Conservation (phyloP, 805 yeast genomes). For the Kazachstania viticola region DNA sequence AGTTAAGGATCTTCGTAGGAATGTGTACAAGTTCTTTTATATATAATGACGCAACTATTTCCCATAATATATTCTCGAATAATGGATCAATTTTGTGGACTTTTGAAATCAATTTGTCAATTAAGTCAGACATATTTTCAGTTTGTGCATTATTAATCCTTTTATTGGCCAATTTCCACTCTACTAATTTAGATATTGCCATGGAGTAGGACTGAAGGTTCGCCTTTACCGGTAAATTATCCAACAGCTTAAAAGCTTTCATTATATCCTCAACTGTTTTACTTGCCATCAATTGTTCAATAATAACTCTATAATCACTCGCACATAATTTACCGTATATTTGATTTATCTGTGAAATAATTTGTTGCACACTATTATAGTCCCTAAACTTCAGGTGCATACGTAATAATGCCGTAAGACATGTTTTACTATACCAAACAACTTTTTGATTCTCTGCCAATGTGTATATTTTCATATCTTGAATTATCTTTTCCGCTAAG, state of each 20-base stretch:
- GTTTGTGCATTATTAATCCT: neutral
- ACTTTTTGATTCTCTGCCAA: conserved; percentile 9
- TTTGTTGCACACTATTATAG: conserved; percentile 18
- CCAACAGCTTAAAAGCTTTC: conserved; percentile 14
- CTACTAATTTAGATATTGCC: conserved; percentile 11
- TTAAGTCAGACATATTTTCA: conserved; percentile 6
- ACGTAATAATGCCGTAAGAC: conserved; percentile 14
- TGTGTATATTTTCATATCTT: conserved; percentile 11
- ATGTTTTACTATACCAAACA: conserved; percentile 12
- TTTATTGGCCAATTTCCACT: conserved; percentile 9
- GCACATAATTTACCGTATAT: conserved; percentile 12
- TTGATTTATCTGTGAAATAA: conserved; percentile 13
- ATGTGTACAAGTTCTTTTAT: conserved; percentile 11
- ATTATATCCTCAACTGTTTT: conserved; percentile 9
- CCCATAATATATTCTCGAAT: conserved; percentile 16
- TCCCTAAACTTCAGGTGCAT: conserved; percentile 22
- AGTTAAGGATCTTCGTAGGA: neutral
- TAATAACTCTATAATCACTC: conserved; percentile 15
- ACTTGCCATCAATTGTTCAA: conserved; percentile 10
- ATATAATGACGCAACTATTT: conserved; percentile 15
- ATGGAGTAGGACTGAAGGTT: conserved; percentile 11
- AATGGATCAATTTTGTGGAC: conserved; percentile 16
- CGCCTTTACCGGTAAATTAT: conserved; percentile 8
- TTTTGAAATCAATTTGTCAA: conserved; percentile 11
- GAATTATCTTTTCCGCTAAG: conserved; percentile 12